Evolutionary conservation across 139 green algal species (phyloP).

Genomic region (Asterochloris sp.): DNA sequence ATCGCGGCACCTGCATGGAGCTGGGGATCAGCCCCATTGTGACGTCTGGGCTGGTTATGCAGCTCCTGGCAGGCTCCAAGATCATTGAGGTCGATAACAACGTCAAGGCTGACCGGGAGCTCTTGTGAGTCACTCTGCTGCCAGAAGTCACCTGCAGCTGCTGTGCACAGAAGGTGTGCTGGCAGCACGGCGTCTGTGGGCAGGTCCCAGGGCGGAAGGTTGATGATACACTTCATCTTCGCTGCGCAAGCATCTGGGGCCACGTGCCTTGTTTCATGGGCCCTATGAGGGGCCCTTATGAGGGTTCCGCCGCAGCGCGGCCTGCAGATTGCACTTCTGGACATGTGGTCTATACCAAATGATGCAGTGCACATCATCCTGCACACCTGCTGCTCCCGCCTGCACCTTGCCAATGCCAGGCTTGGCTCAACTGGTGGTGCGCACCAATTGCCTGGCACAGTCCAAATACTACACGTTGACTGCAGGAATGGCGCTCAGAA

Average conservation of each 20-base stretch:
- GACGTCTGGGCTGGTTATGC: conserved; percentile 95
- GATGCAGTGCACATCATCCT: too few species aligned
- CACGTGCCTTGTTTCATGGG: too few species aligned
- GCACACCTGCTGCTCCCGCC: background rate
- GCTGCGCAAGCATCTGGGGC: too few species aligned
- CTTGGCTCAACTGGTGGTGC: background rate
- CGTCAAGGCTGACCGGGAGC: conserved; percentile 92
- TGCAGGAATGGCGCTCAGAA: conserved; percentile 91
- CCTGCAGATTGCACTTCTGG: too few species aligned
- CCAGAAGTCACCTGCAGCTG: too few species aligned
- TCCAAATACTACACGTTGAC: background rate
- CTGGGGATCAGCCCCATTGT: conserved; percentile 97
- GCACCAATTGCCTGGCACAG: background rate
- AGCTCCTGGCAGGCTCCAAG: conserved; percentile 96
- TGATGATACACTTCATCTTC: background rate
- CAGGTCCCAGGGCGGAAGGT: background rate
- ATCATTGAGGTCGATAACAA: conserved; percentile 98
- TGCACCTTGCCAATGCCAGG: background rate
- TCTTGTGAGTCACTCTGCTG: conserved; percentile 60
- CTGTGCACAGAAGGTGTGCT: too few species aligned
- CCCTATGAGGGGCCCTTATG: too few species aligned
- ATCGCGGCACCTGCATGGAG: conserved; percentile 97
- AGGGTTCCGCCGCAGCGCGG: too few species aligned
- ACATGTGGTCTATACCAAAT: too few species aligned
- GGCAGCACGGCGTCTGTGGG: background rate